Evolutionary conservation across 306 rosid species (phyloP).

Genomic region (Vigna reflexopilosa): DNA sequence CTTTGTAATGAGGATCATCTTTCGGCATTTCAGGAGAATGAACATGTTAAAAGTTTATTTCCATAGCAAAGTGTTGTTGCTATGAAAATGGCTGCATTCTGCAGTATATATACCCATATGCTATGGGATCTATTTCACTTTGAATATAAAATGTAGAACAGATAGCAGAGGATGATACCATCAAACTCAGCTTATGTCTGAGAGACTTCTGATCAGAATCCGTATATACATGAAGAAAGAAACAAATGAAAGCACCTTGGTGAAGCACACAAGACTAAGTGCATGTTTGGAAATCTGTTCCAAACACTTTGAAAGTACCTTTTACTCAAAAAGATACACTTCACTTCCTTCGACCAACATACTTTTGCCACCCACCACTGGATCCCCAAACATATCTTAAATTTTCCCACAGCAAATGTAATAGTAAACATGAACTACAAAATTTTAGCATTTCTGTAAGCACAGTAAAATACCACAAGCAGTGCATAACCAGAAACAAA

Average conservation of each 20-base stretch:
- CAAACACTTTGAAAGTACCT: no score
- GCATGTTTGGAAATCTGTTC: no score
- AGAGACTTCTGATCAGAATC: neutral
- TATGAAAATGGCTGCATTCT: neutral
- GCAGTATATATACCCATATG: neutral
- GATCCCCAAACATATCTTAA: no score
- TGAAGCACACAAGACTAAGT: neutral
- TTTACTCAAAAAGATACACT: no score
- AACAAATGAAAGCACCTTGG: neutral
- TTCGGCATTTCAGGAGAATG: constrained; percentile 6
- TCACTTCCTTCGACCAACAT: no score
- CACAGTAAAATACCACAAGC: neutral
- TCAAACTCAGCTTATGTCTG: neutral
- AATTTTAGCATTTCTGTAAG: neutral
- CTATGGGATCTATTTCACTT: constrained; percentile 25
- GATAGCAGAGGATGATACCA: neutral
- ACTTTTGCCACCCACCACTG: no score
- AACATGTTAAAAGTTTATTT: constrained; percentile 21
- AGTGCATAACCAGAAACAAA: neutral
- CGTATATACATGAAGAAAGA: neutral
- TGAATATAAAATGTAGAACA: neutral
- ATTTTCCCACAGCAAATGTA: neutral
- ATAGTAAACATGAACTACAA: neutral
- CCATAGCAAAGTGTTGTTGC: neutral
- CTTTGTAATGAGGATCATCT: constrained; percentile 4